phyloP scores from a whole-genome alignment of 306 rosid genomes.

The Inga laurina region DNA sequence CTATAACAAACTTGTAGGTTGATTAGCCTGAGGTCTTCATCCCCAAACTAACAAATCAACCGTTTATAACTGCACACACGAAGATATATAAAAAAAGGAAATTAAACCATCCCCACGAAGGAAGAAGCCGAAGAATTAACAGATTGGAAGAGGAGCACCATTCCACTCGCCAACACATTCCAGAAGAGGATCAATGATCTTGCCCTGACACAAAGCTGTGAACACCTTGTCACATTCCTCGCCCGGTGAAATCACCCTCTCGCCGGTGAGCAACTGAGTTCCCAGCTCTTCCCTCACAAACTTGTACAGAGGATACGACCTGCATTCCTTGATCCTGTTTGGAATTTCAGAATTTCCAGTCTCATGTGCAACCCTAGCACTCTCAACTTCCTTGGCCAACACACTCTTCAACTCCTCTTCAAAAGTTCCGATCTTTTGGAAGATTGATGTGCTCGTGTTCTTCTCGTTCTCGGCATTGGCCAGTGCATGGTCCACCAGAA shows the following conservation, averaged over 20 bases:
- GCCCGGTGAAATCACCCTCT: slow-evolving; percentile 69
- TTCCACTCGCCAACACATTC: slow-evolving; percentile 79
- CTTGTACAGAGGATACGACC: slow-evolving; percentile 81
- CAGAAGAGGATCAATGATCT: slow-evolving; percentile 74
- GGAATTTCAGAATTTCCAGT: slow-evolving; percentile 50
- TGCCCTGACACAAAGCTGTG: slow-evolving; percentile 69
- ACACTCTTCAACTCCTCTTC: slow-evolving; percentile 66
- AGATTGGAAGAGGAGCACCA: slow-evolving; percentile 81
- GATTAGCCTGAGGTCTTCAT: neutral
- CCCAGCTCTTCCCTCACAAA: slow-evolving; percentile 78
- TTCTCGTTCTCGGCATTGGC: slow-evolving; percentile 62
- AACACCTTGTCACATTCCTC: slow-evolving; percentile 79
- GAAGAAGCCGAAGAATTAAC: slow-evolving; percentile 26
- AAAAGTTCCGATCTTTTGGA: slow-evolving; percentile 73
- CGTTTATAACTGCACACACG: slow-evolving; percentile 12
- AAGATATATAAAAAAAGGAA: neutral
- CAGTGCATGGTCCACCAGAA: slow-evolving; percentile 75
- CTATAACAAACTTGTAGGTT: neutral
- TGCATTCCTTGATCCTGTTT: slow-evolving; percentile 70
- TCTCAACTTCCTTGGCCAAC: slow-evolving; percentile 81
- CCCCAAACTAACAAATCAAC: neutral
- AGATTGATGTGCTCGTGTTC: slow-evolving; percentile 66
- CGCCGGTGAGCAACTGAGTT: slow-evolving; percentile 59
- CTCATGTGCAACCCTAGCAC: slow-evolving; percentile 60
- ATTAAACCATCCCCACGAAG: neutral